Evolutionary conservation across 2,329 filamentous ascomycete species (phyloP), one percentile per base, ranked within the genome.

Genomic region (Madurella fahalii): DNA sequence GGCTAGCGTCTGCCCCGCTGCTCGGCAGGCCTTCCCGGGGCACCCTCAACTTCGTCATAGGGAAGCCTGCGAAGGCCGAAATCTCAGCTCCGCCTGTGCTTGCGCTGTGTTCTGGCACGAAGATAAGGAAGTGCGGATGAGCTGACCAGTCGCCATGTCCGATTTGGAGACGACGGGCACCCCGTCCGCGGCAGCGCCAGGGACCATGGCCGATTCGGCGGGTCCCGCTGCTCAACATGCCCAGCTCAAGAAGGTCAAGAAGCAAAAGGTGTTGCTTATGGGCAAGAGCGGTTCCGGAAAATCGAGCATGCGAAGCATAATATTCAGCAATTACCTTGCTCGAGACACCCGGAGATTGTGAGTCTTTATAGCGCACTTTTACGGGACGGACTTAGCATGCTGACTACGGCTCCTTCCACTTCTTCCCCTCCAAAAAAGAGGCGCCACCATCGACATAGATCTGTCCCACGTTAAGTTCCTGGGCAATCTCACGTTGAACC

Each of bases 391-490:
- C 34, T 12, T 11, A 15, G 34, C 11, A 37, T 37, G 34, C 34
- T 12, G 34, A 37, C 25, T 7, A 25, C 25, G 34, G 34, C 31
- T 46, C 45, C 34, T 40, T 47, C 18, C 18, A 40, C 16, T 18
- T 32, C 41, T 31, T 5, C 13, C 2, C 12, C 5, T 40, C 16
- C 12, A 25, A 31, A 18, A 18, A 48, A 83, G 80, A 53, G 94
- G 94, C 62, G 94, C 94, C 1, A 99, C 94, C 12, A 97, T 99
- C 69, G 94, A 99, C 69, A 94, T 99, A 57, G 94, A 99, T 73
- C 89, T 97, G 67, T 96, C 91, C 59, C 94, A 96, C 74, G 94
- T 97, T 73, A 96, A 96, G 72, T 99, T 99, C 75, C 89, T 99
- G 75, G 94, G 94, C 50, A 97, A 97, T 71, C 79, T 99, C 50